Evolutionary conservation across 768 basidiomycete species (phyloP), one percentile per base, ranked within the genome.

Genomic region (Amanita molliuscula): DNA sequence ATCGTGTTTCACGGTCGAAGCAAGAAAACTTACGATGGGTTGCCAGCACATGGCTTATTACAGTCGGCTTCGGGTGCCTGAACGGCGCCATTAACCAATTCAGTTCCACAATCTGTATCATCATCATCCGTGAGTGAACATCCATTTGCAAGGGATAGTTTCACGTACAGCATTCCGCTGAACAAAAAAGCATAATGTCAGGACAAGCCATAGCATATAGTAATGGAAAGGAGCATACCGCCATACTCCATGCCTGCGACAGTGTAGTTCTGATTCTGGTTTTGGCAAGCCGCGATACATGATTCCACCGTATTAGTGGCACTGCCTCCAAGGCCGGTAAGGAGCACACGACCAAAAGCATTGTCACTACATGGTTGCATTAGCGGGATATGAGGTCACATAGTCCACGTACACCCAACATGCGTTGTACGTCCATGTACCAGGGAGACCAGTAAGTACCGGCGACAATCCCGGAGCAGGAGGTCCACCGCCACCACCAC

Each of bases 1-100:
- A 25, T 6, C 23, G 1, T 10, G 10, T 8, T 26, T n/a, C 28
- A 7, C 5, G 13, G 37, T 33, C 33, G 49, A 44, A 31, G 49
- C 7, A 45, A 36, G 6, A 46, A n/a, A 29, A 36, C 36, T 48
- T 0, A 84, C 85, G 75, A 70, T 9, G 77, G 34, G 51, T 80
- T 82, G 20, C 88, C 91, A 15, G 73, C 73, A 53, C 91, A 94
- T 0, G 70, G 72, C 83, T 84, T 87, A 60, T 75, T 78, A 59
- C 91, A 94, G 31, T 72, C 72, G 3, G 67, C 62, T 1, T 74
- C 73, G 1, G 67, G 53, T 0, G 73, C 75, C 13, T 57, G 43
- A 1, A 72, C 76, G 1, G 84, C 87, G 8, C 82, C 83, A 26
- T 76, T 71, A 10, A 80, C 67, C 42, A 90, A 66, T 9, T 69